Evolutionary conservation across 805 yeast species (phyloP).

Genomic region (Candida nanaspora): DNA sequence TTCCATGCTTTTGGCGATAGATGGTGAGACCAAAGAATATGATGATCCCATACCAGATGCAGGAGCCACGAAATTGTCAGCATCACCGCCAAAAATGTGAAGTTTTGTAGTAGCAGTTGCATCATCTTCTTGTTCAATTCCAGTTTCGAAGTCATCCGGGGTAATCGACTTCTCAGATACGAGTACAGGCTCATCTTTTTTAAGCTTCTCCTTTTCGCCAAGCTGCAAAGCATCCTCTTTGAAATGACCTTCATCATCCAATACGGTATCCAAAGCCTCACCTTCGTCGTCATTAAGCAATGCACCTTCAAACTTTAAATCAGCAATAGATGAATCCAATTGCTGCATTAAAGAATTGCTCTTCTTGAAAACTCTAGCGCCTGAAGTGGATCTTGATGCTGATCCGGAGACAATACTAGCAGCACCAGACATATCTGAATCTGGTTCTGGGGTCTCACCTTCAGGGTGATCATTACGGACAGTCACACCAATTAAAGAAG

Average conservation of each 20-base stretch:
- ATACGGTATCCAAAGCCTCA: conserved; percentile 42
- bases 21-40: not conserved
- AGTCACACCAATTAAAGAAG: conserved; percentile 49
- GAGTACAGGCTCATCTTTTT: too few species aligned
- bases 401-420: conserved; percentile 1
- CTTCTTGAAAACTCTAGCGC: conserved; percentile 35
- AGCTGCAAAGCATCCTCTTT: conserved; percentile 37
- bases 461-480: conserved; percentile 21
- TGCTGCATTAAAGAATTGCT: conserved; percentile 20
- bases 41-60: conserved; percentile 17
- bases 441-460: conserved; percentile 4
- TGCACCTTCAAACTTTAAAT: conserved; percentile 40
- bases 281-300: conserved; percentile 52
- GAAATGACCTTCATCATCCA: conserved; percentile 48
- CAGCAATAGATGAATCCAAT: conserved; percentile 24
- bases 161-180: too few species aligned
- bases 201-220: conserved; percentile 8
- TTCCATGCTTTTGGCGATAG: not conserved
- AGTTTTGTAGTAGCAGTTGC: not conserved
- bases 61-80: conserved; percentile 27
- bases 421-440: not conserved
- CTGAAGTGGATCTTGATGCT: conserved; percentile 15
- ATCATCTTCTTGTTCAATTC: not conserved
- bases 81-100: conserved; percentile 24
- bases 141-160: too few species aligned